Percentiles rank a stretch among this genome's conserved stretches.
These are phyloP conservation scores for Pythium aristosporum DNA, from an alignment of 352 stramenopile species.

Conservation along the genomic window DNA sequence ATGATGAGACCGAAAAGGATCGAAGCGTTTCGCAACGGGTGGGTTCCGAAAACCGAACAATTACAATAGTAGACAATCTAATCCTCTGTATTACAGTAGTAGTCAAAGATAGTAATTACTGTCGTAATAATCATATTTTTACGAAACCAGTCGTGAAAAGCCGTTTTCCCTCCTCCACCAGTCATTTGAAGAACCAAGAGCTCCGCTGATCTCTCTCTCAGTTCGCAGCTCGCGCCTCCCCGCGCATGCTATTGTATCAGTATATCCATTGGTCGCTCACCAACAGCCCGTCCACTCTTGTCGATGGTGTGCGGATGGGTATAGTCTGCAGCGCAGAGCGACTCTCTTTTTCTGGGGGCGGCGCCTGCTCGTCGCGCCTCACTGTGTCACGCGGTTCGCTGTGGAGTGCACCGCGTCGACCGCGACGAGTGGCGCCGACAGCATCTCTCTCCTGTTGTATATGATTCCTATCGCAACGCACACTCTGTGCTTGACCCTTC, in stretches of 20 bases:
- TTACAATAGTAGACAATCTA: neutral
- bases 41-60: neutral
- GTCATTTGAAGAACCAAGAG: slow-evolving; percentile 8
- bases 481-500: slow-evolving; percentile 85
- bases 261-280: slow-evolving; percentile 38
- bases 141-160: neutral
- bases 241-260: neutral
- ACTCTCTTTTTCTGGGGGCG: slow-evolving; percentile 27
- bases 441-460: neutral
- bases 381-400: slow-evolving; percentile 2
- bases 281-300: slow-evolving; percentile 61
- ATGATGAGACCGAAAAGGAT: neutral
- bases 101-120: neutral
- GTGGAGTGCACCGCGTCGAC: slow-evolving; percentile 3
- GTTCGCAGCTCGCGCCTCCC: slow-evolving; percentile 24
- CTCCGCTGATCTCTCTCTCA: neutral
- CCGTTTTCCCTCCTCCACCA: neutral
- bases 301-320: slow-evolving; percentile 57
- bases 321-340: slow-evolving; percentile 78
- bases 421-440: slow-evolving; percentile 6
- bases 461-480: slow-evolving; percentile 57
- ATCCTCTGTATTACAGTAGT: slow-evolving; percentile 4
- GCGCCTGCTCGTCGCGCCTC: slow-evolving; percentile 22
- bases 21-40: slow-evolving; percentile 21
- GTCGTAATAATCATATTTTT: slow-evolving; percentile 1